Evolutionary conservation across 2,329 filamentous ascomycete genomes (phyloP).

Genomic region (Aplosporella prunicola): DNA sequence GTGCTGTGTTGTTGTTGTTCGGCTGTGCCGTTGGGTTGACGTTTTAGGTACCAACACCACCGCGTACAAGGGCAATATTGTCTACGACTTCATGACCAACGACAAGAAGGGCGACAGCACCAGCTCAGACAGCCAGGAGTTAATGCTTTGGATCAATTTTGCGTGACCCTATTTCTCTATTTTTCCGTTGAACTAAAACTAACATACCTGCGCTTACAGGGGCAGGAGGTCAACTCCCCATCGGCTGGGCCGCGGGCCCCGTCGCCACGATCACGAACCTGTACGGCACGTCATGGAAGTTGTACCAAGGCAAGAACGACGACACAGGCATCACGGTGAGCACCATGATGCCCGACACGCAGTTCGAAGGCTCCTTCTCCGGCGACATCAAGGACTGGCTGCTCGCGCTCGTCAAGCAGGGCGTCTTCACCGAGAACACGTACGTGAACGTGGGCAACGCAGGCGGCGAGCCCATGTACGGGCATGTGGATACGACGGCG

Average conservation of each 20-base stretch:
- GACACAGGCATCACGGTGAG: constrained; percentile 36
- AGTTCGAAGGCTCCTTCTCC: constrained; percentile 30
- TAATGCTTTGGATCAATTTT: constrained; percentile 39
- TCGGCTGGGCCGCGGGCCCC: constrained; percentile 29
- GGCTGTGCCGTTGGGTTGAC: not conserved
- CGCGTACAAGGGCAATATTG: constrained; percentile 25
- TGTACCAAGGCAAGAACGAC: constrained; percentile 35
- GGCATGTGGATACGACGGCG: constrained; percentile 14
- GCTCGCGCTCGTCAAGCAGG: constrained; percentile 27
- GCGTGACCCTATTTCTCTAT: too few species aligned
- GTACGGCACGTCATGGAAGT: constrained; percentile 24
- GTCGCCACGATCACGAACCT: constrained; percentile 21
- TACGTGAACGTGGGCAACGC: constrained; percentile 38
- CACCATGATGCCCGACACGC: constrained; percentile 28
- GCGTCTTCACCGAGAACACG: constrained; percentile 27
- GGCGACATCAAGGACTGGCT: constrained; percentile 38
- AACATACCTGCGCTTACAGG: too few species aligned
- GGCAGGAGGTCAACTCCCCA: constrained; percentile 34
- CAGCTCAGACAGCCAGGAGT: constrained; percentile 29
- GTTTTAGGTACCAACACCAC: not conserved
- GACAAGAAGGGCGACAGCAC: constrained; percentile 35
- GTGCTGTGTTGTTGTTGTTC: too few species aligned
- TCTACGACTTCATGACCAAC: constrained; percentile 38
- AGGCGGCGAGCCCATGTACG: constrained; percentile 20
- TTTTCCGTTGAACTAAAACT: too few species aligned